Evolutionary conservation across 192 early-diverging fungal genomes (phyloP), one percentile per base, ranked within the genome.

Genomic region (Backusella parvicylindrica): DNA sequence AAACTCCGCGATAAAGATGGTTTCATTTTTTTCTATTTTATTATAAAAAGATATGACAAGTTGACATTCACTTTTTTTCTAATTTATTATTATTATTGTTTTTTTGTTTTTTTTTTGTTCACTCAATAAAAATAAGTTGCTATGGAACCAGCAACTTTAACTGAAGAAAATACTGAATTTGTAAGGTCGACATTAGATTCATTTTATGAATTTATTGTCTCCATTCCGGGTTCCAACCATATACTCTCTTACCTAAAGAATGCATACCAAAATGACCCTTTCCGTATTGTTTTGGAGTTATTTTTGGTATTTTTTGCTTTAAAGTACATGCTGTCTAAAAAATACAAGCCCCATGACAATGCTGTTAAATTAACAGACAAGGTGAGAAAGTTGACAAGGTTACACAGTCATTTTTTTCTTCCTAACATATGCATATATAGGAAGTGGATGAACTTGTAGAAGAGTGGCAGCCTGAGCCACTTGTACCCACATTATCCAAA

Each of bases 381-480:
- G 87, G 92, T 92, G 50, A 6, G 1, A n/a, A n/a, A 1, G 13
- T 33, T 15, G 3, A 16, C 7, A 35, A 1, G 26, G 35, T 36
- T 56, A 23, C 53, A 31, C 36, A n/a, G n/a, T n/a, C n/a, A n/a
- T n/a, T n/a, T n/a, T n/a, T n/a, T n/a, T n/a, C n/a, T n/a, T n/a
- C n/a, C n/a, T n/a, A n/a, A n/a, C n/a, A n/a, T n/a, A n/a, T n/a
- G n/a, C 8, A n/a, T 47, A 18, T 47, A 37, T 84, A 95, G 95
- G 97, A 99, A 82, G 88, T 99, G 38, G 93, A 98, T 82, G 96
- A 99, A 75, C 88, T 98, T 13, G 90, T 94, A 31, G 92, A 95
- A 32, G 96, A 98, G 70, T 99, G 97, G 97, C 91, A 91, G 75
- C 96, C 97, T 12, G 96, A 99, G 84, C 92, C 96, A 21, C 86